phyloP scores from a whole-genome alignment of 2,329 filamentous ascomycete genomes.

The Cladorrhinum sp. region DNA sequence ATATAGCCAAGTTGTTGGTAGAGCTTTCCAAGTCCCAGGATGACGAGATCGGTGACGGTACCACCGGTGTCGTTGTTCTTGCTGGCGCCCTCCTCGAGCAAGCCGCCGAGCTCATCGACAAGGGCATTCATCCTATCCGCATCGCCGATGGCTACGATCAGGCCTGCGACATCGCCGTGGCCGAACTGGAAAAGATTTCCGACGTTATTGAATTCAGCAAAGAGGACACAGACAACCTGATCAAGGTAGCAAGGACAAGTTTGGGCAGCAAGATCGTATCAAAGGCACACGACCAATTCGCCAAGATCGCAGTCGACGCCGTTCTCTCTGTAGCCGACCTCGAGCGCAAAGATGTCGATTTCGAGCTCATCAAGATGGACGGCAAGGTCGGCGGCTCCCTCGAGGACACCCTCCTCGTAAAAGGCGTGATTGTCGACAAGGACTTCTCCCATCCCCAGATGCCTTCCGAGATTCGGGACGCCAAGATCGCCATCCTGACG shows the following conservation, averaged over 20 bases:
- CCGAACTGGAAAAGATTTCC: constrained; percentile 87
- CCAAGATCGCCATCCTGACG: constrained; percentile 95
- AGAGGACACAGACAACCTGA: constrained; percentile 77
- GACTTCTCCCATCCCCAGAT: constrained; percentile 99
- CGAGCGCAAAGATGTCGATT: constrained; percentile 95
- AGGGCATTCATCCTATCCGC: constrained; percentile 97
- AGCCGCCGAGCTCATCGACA: constrained; percentile 96
- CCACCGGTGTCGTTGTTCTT: constrained; percentile 93
- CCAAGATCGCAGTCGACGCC: constrained; percentile 94
- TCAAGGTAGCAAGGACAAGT: constrained; percentile 93
- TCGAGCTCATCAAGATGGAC: constrained; percentile 98
- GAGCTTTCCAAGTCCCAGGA: constrained; percentile 98
- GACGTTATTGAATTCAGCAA: constrained; percentile 84
- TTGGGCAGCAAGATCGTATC: constrained; percentile 98
- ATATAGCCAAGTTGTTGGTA: constrained; percentile 94
- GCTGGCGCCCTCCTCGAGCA: constrained; percentile 94
- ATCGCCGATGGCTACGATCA: constrained; percentile 98
- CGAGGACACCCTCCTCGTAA: constrained; percentile 90
- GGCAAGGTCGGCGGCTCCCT: constrained; percentile 94
- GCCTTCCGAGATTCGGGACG: constrained; percentile 91
- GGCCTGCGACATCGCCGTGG: constrained; percentile 93
- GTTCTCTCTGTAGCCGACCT: constrained; percentile 95
- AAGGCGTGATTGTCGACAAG: constrained; percentile 98
- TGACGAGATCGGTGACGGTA: constrained; percentile 97
- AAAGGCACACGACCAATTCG: constrained; percentile 97